Base-by-base conservation (phyloP, 2,329 filamentous ascomycete species). In the Tolypocladium inflatum region DNA sequence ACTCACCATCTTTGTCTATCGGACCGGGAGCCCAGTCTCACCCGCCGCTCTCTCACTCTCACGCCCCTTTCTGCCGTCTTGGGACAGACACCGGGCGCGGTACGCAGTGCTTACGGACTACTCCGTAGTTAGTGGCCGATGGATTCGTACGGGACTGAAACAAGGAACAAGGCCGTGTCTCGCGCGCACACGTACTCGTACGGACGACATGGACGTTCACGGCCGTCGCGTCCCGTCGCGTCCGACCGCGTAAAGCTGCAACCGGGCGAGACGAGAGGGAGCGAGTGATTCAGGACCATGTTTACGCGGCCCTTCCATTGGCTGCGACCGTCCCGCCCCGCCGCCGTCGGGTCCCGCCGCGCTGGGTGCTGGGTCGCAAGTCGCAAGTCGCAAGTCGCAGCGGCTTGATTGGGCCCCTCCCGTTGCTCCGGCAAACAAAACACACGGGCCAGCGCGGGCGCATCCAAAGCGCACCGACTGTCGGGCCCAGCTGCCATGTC, bases 161-260 rank as follows among this genome's bases (percentile, higher is more conserved):
- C 55, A 35, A 37, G 11, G 55, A 11, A 38, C 55, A 35, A 37
- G 11, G 55, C 35, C 39, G 53, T 33, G n/a, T 13, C 26, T 21
- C 13, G n/a, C 15, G 48, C 48, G 30, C 26, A 17, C 9, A 30
- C 21, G 23, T 4, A 30, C 26, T 30, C 26, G 3, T 30, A 9
- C 15, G 7, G 2, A 4, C 21, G 21, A 4, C 4, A 30, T 26
- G 19, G 15, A n/a, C 23, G 35, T 33, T 42, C 3, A 42, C 53
- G 23, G 53, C n/a, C 13, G 56, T 53, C 56, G 50, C 56, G 55
- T 53, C 38, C 37, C 39, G 56, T 38, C 66, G 65, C 67, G 69
- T 67, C 61, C 60, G 53, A 63, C 65, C 71, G 72, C 70, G 72
- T 74, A 71, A 73, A 74, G 72, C 66, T 60, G 67, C 66, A 62